Evolutionary conservation across 2,329 filamentous ascomycete genomes (phyloP).

Genomic region (Fusarium dlaminii): DNA sequence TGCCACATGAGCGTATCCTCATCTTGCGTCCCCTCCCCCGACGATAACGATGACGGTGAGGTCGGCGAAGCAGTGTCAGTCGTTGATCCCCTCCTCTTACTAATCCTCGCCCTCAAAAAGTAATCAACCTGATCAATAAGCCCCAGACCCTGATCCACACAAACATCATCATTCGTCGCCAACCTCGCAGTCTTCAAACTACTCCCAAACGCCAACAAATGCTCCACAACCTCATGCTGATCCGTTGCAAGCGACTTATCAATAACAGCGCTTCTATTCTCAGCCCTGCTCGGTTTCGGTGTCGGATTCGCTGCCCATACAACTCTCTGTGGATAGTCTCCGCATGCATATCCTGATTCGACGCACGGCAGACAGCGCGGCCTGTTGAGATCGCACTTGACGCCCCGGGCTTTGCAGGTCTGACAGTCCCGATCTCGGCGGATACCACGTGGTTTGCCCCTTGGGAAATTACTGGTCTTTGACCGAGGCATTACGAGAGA

Average conservation of each 20-base stretch:
- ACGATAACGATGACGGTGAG: not conserved
- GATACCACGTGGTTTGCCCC: constrained; percentile 43
- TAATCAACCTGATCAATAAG: constrained; percentile 41
- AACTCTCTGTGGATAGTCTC: constrained; percentile 46
- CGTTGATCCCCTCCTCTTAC: not conserved
- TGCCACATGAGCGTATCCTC: constrained; percentile 25
- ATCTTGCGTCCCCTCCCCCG: not conserved
- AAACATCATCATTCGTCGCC: not conserved
- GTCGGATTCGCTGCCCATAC: constrained; percentile 40
- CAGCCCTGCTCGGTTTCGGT: not conserved
- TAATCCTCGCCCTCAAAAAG: constrained; percentile 40
- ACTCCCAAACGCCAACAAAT: constrained; percentile 37
- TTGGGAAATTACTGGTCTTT: constrained; percentile 4
- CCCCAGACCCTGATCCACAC: constrained; percentile 30
- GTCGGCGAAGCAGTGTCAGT: not conserved
- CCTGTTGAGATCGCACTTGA: constrained; percentile 45
- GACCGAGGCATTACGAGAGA: constrained; percentile 1
- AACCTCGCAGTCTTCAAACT: constrained; percentile 34
- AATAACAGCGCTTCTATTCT: not conserved
- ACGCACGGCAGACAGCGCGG: constrained; percentile 41
- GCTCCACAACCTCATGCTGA: constrained; percentile 10
- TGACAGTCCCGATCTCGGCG: constrained; percentile 44
- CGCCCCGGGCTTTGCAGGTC: constrained; percentile 37
- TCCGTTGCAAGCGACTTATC: constrained; percentile 3
- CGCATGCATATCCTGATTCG: constrained; percentile 43